These are phyloP conservation scores for Hypoxylon sp. DNA, from an alignment of 2,329 filamentous ascomycete species.

Conservation along the genomic window DNA sequence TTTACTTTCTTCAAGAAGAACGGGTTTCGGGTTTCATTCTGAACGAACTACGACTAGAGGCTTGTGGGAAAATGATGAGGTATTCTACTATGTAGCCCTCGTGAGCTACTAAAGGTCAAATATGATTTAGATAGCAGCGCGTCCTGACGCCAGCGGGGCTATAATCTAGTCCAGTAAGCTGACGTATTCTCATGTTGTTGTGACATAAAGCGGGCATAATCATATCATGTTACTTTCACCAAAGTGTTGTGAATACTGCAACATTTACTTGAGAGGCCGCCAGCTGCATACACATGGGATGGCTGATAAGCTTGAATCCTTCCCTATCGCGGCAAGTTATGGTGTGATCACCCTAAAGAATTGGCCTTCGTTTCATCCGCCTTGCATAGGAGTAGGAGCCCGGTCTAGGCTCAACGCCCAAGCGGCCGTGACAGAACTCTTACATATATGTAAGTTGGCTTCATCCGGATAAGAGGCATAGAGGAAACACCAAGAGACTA, in stretches of 20 bases:
- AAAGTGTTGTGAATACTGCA: background rate
- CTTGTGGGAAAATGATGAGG: background rate
- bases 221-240: conserved; percentile 31
- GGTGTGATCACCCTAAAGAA: conserved; percentile 24
- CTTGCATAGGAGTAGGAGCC: conserved; percentile 16
- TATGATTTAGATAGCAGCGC: conserved; percentile 6
- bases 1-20: conserved; percentile 3
- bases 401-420: conserved; percentile 27
- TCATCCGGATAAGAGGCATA: conserved; percentile 28
- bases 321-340: conserved; percentile 14
- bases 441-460: conserved; percentile 24
- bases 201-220: conserved; percentile 28
- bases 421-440: conserved; percentile 9
- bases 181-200: conserved; percentile 4
- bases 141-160: conserved; percentile 1
- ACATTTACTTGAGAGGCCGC: conserved; percentile 25
- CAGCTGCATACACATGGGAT: conserved; percentile 21
- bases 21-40: conserved; percentile 22
- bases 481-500: conserved; percentile 22
- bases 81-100: background rate
- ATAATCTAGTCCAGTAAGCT: conserved; percentile 24
- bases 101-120: background rate
- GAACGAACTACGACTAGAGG: background rate
- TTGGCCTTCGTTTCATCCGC: conserved; percentile 39
- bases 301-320: conserved; percentile 41